phyloP scores from a whole-genome alignment of 1,284 basidiomycete genomes.

The Sparassis latifolia region DNA sequence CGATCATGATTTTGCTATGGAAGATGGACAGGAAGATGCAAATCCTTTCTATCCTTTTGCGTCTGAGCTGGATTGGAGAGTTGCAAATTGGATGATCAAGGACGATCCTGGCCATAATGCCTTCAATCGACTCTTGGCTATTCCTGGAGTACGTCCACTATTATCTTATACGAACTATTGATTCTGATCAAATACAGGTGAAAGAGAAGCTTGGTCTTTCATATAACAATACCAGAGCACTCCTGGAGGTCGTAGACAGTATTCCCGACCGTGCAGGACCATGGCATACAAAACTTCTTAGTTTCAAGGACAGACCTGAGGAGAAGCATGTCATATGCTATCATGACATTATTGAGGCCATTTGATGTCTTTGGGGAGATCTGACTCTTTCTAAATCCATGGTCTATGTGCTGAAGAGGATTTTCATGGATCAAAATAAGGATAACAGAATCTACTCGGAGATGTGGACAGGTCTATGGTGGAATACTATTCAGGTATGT shows the following conservation, averaged over 20 bases:
- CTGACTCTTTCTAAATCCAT: conserved; percentile 2
- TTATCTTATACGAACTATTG: background rate
- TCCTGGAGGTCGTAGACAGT: conserved; percentile 3
- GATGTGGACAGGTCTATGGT: conserved; percentile 3
- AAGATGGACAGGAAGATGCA: background rate
- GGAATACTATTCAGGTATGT: conserved; percentile 1
- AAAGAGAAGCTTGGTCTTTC: conserved; percentile 1
- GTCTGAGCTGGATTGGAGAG: conserved; percentile 7
- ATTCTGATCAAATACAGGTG: background rate
- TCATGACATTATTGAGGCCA: conserved; percentile 2
- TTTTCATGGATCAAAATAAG: background rate
- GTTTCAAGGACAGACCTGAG: conserved; percentile 2
- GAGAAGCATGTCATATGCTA: conserved; percentile 6
- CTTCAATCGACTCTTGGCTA: conserved; percentile 4
- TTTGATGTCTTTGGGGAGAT: conserved; percentile 2
- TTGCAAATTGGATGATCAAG: conserved; percentile 8
- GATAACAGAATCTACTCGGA: conserved; percentile 1
- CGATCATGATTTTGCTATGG: background rate
- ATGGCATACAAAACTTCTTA: conserved; percentile 2
- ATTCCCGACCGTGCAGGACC: conserved; percentile 2
- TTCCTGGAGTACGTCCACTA: conserved; percentile 7
- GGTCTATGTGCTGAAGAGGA: conserved; percentile 1
- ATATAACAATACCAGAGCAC: conserved; percentile 3
- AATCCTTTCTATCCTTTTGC: conserved; percentile 4
- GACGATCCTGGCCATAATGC: conserved; percentile 1